phyloP scores from a whole-genome alignment of 257 asterid species.

The Gentiana dahurica region DNA sequence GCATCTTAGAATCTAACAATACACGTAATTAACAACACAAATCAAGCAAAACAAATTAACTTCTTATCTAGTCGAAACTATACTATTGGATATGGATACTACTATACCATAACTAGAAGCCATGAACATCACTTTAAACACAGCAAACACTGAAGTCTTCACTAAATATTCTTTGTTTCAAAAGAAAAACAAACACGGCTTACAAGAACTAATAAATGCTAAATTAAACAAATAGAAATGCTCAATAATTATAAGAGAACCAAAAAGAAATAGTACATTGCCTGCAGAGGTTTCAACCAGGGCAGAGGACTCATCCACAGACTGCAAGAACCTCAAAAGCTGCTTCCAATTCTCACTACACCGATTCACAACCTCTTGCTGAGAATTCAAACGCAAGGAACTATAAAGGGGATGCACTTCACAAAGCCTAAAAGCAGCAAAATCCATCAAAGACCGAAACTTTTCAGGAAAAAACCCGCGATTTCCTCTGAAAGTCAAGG shows the following conservation, averaged over 20 bases:
- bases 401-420: conserved; percentile 35
- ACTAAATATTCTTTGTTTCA: not conserved
- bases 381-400: conserved; percentile 31
- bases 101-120: too few species aligned
- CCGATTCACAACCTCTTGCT: conserved; percentile 36
- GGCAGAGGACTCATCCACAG: conserved; percentile 60
- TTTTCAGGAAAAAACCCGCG: conserved; percentile 39
- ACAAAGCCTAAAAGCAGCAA: conserved; percentile 71
- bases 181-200: not conserved
- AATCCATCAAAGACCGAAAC: conserved; percentile 57
- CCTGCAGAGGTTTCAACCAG: conserved; percentile 64
- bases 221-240: not conserved
- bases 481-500: conserved; percentile 36
- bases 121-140: not conserved
- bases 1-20: too few species aligned
- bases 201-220: too few species aligned
- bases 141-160: not conserved
- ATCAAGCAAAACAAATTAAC: too few species aligned
- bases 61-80: too few species aligned
- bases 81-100: too few species aligned
- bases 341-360: conserved; percentile 67
- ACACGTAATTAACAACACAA: too few species aligned
- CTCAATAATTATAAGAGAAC: not conserved
- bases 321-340: conserved; percentile 63
- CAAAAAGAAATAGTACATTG: conserved; percentile 55